Conservation (phyloP, 495 filamentous ascomycete genomes). For the Lasiosphaeria ovina region DNA sequence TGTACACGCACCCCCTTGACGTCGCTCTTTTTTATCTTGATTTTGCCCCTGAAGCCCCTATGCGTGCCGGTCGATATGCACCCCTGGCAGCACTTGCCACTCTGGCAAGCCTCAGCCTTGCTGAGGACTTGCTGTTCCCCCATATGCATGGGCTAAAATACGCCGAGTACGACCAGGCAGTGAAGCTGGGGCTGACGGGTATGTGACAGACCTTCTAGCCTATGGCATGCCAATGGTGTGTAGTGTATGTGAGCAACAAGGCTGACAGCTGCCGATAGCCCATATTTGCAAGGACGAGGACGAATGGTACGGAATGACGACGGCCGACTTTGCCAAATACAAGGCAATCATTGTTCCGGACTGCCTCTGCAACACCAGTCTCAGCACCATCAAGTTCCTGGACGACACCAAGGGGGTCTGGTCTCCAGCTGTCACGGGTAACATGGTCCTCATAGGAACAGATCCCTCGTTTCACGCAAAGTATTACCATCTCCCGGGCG, state of each 20-base stretch:
- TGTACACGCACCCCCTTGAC: conserved; percentile 6
- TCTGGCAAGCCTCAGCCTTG: conserved; percentile 10
- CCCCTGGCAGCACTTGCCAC: conserved; percentile 24
- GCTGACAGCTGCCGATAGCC: conserved; percentile 22
- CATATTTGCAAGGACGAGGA: conserved; percentile 27
- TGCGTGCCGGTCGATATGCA: conserved; percentile 16
- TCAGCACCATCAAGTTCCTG: conserved; percentile 29
- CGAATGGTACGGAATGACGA: conserved; percentile 33
- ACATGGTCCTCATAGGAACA: conserved; percentile 33
- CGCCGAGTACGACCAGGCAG: conserved; percentile 19
- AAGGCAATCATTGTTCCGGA: conserved; percentile 33
- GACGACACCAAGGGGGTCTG: conserved; percentile 30
- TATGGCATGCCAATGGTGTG: neutral
- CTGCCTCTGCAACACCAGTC: conserved; percentile 26
- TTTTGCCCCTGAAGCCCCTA: conserved; percentile 11
- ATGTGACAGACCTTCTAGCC: neutral
- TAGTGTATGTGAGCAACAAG: neutral
- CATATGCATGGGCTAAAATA: conserved; percentile 22
- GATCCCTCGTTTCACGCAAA: conserved; percentile 32
- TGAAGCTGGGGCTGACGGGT: conserved; percentile 23
- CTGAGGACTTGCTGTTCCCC: conserved; percentile 21
- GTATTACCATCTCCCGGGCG: conserved; percentile 26
- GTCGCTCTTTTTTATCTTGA: conserved; percentile 10
- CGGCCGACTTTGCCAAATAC: conserved; percentile 32
- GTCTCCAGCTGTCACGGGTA: conserved; percentile 33